Percentiles rank a stretch among this genome's conserved stretches.
Evolutionary conservation across 805 yeast species (phyloP).

Genomic region (Candida ovalis): DNA sequence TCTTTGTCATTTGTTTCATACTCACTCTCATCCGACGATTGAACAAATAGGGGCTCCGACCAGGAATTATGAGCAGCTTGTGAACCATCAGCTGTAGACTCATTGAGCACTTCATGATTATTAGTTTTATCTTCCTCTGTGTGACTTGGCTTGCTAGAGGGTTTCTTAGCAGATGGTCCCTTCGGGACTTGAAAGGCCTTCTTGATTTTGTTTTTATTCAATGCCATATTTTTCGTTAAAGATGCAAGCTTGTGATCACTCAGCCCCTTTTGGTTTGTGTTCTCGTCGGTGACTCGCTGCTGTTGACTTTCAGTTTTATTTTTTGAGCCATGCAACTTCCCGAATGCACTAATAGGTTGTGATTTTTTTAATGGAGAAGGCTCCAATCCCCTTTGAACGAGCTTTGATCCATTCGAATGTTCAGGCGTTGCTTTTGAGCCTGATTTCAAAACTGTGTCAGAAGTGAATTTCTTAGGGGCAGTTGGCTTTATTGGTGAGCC

Average conservation of each 20-base stretch:
- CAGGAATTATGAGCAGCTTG: background rate
- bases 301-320: conserved; percentile 3
- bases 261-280: background rate
- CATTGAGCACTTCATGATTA: background rate
- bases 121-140: background rate
- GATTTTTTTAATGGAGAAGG: conserved; percentile 23
- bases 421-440: background rate
- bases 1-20: background rate
- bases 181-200: conserved; percentile 13
- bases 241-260: conserved; percentile 11
- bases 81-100: background rate
- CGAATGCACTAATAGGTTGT: conserved; percentile 13
- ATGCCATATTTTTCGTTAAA: conserved; percentile 28
- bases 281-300: too few species aligned
- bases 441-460: background rate
- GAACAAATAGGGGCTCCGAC: background rate
- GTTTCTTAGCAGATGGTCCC: background rate
- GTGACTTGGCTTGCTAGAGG: too few species aligned
- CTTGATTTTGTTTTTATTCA: conserved; percentile 18
- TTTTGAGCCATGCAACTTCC: conserved; percentile 7
- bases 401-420: background rate
- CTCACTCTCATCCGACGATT: background rate
- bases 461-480: background rate
- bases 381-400: conserved; percentile 3
- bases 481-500: conserved; percentile 13